Evolutionary conservation across 2,329 filamentous ascomycete genomes (phyloP), one percentile per base, ranked within the genome.

Genomic region (Fusarium lateritium): DNA sequence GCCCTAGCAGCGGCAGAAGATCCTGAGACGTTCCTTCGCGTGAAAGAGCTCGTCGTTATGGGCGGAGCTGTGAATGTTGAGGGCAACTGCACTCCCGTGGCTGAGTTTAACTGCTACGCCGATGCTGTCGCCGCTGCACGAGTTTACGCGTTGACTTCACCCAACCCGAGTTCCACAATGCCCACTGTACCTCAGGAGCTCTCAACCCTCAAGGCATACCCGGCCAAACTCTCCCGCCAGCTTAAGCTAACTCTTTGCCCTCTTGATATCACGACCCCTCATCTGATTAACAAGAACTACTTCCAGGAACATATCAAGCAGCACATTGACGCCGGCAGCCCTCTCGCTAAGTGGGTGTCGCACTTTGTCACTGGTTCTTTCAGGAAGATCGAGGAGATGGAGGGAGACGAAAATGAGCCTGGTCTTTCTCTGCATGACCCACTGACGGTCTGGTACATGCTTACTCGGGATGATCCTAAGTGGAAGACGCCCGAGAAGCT

Each of bases 71-170:
- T 99, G 55, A 85, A 92, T 62, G 82, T 89, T 44, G 86, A 90
- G 51, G 96, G 96, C 72, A 99, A 99, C 79, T 89, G 93, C 75
- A 90, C 89, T 45, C 95, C 96, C 3, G 88, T 91, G 14, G 94
- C 93, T 67, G 96, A 99, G 79, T 99, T 99, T 87, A 99, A 99
- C 83, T 92, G 92, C 59, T 97, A 94, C 76, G 94, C 96, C 60
- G 97, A 99, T 78, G 85, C 92, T 21, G 86, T 93, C 40, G 92
- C 93, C 28, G 88, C 92, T 1, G 92, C 93, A 13, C 86, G 92
- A 15, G 87, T 96, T 19, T 94, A 91, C 75, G 92, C 93, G 8
- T 83, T 96, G 66, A 94, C 92, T 1, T 94, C 92, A 2, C 87
- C 85, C 7, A 89, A 83, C 34, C 96, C 96, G 1, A 80, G 85